Evolutionary conservation across 2,329 filamentous ascomycete species (phyloP).

Genomic region (Geosmithia flava): DNA sequence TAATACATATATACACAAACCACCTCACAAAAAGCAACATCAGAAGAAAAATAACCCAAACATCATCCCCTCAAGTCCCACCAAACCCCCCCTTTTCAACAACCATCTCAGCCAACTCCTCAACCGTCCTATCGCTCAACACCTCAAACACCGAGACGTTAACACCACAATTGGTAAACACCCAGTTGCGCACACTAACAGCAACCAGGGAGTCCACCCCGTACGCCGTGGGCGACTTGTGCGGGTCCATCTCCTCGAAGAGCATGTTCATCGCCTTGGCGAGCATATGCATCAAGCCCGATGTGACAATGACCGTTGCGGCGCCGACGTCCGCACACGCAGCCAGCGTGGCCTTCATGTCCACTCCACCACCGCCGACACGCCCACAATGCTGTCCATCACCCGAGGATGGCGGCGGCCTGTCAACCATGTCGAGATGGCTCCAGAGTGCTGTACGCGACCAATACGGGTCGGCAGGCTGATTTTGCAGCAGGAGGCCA

Average conservation of each 20-base stretch:
- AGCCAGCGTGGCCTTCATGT: constrained; percentile 20
- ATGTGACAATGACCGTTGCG: constrained; percentile 19
- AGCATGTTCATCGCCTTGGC: constrained; percentile 31
- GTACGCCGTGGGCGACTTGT: constrained; percentile 27
- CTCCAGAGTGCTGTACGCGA: constrained; percentile 34
- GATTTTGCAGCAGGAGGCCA: constrained; percentile 38
- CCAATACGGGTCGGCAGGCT: constrained; percentile 41
- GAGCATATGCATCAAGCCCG: constrained; percentile 25
- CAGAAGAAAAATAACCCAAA: too few species aligned
- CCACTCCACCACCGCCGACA: background rate
- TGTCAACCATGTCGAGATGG: constrained; percentile 34
- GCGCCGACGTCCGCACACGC: constrained; percentile 12
- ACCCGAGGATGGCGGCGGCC: constrained; percentile 13
- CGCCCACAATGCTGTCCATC: background rate
- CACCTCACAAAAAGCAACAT: too few species aligned
- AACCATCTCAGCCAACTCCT: constrained; percentile 21
- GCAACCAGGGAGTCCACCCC: constrained; percentile 41
- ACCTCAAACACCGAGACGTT: constrained; percentile 35
- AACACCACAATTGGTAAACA: constrained; percentile 28
- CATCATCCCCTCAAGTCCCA: too few species aligned
- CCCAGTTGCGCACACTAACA: constrained; percentile 39
- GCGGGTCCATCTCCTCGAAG: constrained; percentile 28
- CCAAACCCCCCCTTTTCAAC: constrained; percentile 18
- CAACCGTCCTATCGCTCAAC: constrained; percentile 30
- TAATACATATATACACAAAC: background rate